These are phyloP conservation scores for Rhodamnia rubescens DNA, from an alignment of 345 rosid genomes.

Conservation along the genomic window DNA sequence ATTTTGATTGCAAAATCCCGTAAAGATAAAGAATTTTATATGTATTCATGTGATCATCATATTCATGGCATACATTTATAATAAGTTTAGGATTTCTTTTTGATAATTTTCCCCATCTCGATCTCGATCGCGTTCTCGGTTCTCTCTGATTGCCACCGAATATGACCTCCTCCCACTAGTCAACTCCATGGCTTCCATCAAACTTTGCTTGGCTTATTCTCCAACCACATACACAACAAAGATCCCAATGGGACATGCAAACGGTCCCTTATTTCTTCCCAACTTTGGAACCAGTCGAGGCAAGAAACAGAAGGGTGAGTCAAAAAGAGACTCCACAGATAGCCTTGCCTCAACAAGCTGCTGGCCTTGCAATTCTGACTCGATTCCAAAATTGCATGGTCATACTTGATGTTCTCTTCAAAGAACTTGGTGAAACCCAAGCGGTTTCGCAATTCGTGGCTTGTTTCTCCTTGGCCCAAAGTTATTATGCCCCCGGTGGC, in stretches of 20 bases:
- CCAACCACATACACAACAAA: slow-evolving; percentile 3
- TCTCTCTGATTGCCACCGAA: slow-evolving; percentile 16
- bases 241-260: neutral
- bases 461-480: slow-evolving; percentile 26
- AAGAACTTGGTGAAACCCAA: slow-evolving; percentile 19
- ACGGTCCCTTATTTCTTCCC: slow-evolving; percentile 18
- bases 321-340: slow-evolving; percentile 33
- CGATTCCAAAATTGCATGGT: slow-evolving; percentile 27
- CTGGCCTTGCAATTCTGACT: slow-evolving; percentile 7
- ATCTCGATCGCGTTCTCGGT: slow-evolving; percentile 7
- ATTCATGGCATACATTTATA: too few species aligned
- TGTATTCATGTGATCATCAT: neutral
- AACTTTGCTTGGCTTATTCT: slow-evolving; percentile 12
- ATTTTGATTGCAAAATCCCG: neutral
- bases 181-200: slow-evolving; percentile 31
- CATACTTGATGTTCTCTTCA: slow-evolving; percentile 12
- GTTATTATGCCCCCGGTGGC: neutral
- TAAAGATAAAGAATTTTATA: neutral
- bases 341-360: slow-evolving; percentile 22
- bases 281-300: slow-evolving; percentile 17
- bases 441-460: neutral
- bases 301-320: slow-evolving; percentile 21
- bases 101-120: too few species aligned
- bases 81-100: too few species aligned
- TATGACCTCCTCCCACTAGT: slow-evolving; percentile 14